Evolutionary conservation across 2,329 filamentous ascomycete species (phyloP).

Genomic region (Aspergillaceae sp.): DNA sequence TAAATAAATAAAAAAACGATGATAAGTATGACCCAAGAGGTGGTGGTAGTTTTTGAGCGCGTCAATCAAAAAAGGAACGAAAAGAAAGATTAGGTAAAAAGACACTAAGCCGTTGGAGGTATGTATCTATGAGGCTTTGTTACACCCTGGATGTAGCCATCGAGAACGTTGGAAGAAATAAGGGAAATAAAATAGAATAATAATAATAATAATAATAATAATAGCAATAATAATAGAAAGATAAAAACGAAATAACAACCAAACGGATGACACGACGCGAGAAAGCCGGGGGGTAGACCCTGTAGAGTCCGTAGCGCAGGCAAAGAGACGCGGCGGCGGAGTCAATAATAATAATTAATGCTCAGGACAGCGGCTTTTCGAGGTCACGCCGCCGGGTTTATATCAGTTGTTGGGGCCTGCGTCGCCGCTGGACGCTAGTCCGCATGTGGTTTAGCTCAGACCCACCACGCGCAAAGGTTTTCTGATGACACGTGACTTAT

Average conservation of each 20-base stretch:
- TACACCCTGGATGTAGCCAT: constrained; percentile 17
- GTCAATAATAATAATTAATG: constrained; percentile 4
- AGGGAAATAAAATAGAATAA: neutral
- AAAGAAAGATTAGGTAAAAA: constrained; percentile 1
- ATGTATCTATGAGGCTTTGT: constrained; percentile 7
- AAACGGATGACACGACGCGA: constrained; percentile 12
- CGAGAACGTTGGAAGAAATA: neutral
- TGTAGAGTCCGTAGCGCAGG: neutral
- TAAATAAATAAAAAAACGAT: constrained; percentile 4
- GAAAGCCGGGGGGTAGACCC: neutral
- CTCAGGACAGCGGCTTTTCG: constrained; percentile 13
- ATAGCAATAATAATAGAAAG: constrained; percentile 8
- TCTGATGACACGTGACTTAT: constrained; percentile 19
- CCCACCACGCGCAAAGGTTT: constrained; percentile 20
- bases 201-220: neutral
- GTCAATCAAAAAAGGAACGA: neutral
- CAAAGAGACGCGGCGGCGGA: constrained; percentile 2
- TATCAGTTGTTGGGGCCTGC: constrained; percentile 34
- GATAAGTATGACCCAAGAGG: neutral
- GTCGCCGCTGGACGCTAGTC: constrained; percentile 32
- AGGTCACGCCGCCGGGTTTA: constrained; percentile 40
- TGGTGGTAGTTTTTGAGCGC: no score
- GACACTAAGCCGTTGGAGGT: constrained; percentile 1
- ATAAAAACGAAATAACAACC: constrained; percentile 9
- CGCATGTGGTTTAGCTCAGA: constrained; percentile 17